These are phyloP conservation scores for Artemisia tridentata DNA, from an alignment of 129 eudicot genomes.

Conservation along the genomic window DNA sequence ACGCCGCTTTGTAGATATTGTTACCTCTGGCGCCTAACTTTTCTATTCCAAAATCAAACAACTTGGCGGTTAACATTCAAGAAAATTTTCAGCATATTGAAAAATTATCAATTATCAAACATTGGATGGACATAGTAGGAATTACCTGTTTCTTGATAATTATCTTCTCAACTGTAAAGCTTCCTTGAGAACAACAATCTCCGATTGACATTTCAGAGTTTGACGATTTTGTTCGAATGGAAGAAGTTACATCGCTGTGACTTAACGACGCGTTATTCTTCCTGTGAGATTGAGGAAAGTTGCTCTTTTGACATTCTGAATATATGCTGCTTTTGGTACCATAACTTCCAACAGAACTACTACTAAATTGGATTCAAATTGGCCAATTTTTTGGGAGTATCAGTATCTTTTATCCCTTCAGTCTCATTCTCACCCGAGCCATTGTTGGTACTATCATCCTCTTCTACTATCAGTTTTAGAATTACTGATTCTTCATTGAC, in stretches of 20 bases:
- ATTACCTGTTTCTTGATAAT: conserved; percentile 24
- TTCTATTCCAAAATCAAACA: conserved; percentile 20
- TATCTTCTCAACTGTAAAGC: conserved; percentile 40
- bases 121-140: too few relatives aligned
- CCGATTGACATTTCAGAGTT: conserved; percentile 20
- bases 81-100: too few relatives aligned
- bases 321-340: neutral
- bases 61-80: neutral
- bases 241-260: conserved; percentile 5
- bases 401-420: conserved; percentile 6
- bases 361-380: neutral
- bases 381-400: conserved; percentile 1
- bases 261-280: neutral
- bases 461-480: conserved; percentile 10
- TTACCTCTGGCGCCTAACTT: conserved; percentile 20
- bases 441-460: conserved; percentile 19
- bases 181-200: conserved; percentile 35
- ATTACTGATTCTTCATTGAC: neutral
- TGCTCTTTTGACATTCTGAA: conserved; percentile 2
- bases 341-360: neutral
- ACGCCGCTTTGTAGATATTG: conserved; percentile 21
- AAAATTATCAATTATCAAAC: too few relatives aligned
- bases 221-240: conserved; percentile 22
- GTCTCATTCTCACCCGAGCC: neutral
- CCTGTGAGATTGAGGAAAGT: neutral